phyloP scores from a whole-genome alignment of 768 basidiomycete species.

The Collybia nuda region DNA sequence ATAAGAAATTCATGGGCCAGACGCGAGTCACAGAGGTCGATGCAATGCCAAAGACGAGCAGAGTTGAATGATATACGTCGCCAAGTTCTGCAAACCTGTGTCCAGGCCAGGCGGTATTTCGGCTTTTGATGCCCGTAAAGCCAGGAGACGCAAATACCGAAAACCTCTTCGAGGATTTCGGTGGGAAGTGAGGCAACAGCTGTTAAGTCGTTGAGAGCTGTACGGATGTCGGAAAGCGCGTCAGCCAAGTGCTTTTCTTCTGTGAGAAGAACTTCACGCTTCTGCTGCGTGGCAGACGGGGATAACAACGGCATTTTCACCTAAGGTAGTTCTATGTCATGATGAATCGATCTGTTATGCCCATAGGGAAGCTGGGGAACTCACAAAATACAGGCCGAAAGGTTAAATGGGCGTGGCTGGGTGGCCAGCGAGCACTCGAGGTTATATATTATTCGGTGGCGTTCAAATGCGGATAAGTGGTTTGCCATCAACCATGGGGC shows the following conservation, averaged over 20 bases:
- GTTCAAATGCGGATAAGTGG: no score
- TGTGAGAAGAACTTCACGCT: constrained; percentile 15
- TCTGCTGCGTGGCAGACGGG: constrained; percentile 3
- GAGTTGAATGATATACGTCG: constrained; percentile 31
- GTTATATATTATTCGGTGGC: no score
- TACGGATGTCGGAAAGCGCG: constrained; percentile 25
- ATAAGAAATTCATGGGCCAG: constrained; percentile 33
- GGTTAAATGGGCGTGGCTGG: no score
- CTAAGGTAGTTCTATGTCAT: no score
- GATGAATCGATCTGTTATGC: no score
- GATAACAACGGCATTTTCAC: neutral
- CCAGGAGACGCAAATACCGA: constrained; percentile 35
- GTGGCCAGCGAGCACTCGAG: no score
- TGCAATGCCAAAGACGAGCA: constrained; percentile 36
- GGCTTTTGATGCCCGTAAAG: constrained; percentile 27
- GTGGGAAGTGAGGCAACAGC: constrained; percentile 33
- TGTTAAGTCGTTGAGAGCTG: constrained; percentile 23
- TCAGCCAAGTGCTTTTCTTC: constrained; percentile 25
- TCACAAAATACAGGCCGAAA: no score
- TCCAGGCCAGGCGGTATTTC: constrained; percentile 34
- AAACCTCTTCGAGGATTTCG: constrained; percentile 41
- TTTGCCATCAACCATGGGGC: no score
- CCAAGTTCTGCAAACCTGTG: constrained; percentile 41
- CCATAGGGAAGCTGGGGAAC: no score
- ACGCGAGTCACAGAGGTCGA: constrained; percentile 33